Percentiles rank a stretch among this genome's conserved stretches.
Conservation (phyloP, 345 rosid genomes). For the Citrus sp. region DNA sequence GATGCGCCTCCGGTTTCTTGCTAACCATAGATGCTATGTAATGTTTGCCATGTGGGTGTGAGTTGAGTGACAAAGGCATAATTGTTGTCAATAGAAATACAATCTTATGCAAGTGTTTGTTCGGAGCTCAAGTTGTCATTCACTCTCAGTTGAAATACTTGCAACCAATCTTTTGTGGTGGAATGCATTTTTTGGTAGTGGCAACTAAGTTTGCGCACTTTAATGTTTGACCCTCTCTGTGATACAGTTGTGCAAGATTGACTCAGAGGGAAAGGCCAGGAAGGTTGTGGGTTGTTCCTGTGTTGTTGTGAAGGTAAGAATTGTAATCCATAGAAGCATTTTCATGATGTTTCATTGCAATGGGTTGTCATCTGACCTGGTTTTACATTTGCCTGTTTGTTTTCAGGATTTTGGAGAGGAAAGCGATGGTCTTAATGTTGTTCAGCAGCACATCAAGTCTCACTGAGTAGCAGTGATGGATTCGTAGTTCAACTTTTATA, state of each 20-base stretch:
- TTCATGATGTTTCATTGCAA: background rate
- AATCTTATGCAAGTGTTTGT: background rate
- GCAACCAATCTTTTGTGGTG: background rate
- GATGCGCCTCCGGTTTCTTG: too few species aligned
- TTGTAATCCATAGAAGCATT: background rate
- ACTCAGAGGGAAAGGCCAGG: conserved; percentile 81
- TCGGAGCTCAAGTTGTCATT: background rate
- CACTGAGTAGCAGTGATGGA: conserved; percentile 21
- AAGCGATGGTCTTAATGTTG: conserved; percentile 45
- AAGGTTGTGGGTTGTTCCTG: conserved; percentile 92
- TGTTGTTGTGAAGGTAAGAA: conserved; percentile 69
- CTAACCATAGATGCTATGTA: too few species aligned
- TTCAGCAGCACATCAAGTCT: conserved; percentile 49
- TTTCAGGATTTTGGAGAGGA: conserved; percentile 67
- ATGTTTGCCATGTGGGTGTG: too few species aligned
- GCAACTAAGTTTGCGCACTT: background rate
- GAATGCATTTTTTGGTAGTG: background rate
- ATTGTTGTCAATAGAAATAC: background rate
- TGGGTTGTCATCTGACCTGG: background rate
- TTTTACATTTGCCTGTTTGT: background rate
- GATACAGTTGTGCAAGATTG: conserved; percentile 78
- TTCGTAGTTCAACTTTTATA: background rate
- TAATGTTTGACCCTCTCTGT: background rate
- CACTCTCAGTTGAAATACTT: background rate
- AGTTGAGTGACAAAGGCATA: background rate